These are phyloP conservation scores for Phytophthora multivora DNA, from an alignment of 352 stramenopile genomes.

Conservation along the genomic window DNA sequence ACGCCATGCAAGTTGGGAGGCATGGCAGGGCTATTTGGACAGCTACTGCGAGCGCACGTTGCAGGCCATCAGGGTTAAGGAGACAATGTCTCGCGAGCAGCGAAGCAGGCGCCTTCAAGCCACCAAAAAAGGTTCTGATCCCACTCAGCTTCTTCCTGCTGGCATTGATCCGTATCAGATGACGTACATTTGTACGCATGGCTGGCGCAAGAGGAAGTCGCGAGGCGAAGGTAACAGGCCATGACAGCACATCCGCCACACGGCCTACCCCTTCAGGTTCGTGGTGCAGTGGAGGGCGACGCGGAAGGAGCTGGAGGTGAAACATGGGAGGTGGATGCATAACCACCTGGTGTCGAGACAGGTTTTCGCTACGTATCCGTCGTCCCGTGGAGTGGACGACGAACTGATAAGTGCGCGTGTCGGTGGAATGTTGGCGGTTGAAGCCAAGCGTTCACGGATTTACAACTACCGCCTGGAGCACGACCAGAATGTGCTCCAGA, in stretches of 20 bases:
- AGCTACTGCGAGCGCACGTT: neutral
- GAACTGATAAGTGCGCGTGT: neutral
- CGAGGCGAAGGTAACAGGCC: neutral
- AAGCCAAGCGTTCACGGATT: conserved; percentile 1
- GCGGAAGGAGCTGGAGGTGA: conserved; percentile 1
- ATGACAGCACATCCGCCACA: conserved; percentile 5
- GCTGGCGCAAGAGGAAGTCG: neutral
- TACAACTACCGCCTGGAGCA: conserved; percentile 18
- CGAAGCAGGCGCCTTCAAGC: neutral
- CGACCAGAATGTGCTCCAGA: conserved; percentile 25
- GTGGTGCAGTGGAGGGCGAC: neutral
- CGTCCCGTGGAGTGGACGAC: neutral
- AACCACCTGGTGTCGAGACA: neutral
- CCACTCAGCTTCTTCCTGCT: neutral
- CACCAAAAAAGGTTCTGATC: conserved; percentile 4
- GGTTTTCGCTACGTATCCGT: neutral
- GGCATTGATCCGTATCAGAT: conserved; percentile 6
- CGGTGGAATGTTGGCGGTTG: conserved; percentile 11
- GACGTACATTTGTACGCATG: conserved; percentile 17
- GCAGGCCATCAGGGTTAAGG: neutral
- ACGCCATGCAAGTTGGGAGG: neutral
- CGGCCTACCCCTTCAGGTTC: conserved; percentile 5
- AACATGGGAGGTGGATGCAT: conserved; percentile 4
- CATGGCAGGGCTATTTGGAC: neutral
- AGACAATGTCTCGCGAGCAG: conserved; percentile 12